phyloP scores from a whole-genome alignment of 176 grass and related monocot genomes.

The Carex cristatella region DNA sequence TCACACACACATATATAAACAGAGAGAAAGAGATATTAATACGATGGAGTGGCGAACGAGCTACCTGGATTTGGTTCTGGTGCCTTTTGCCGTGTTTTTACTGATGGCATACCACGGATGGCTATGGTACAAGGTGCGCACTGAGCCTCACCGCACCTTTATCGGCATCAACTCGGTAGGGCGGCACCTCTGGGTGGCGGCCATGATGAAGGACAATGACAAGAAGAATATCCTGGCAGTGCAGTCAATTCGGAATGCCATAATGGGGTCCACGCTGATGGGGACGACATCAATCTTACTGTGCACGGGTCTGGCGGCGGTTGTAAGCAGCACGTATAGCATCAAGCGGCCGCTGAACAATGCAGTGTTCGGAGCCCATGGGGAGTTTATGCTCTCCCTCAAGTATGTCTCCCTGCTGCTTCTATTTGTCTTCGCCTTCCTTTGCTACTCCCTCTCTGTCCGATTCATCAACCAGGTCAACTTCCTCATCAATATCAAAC shows the following conservation, averaged over 20 bases:
- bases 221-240: slow-evolving; percentile 87
- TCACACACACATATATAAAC: background rate
- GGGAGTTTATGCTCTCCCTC: slow-evolving; percentile 90
- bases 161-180: slow-evolving; percentile 58
- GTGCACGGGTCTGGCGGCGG: slow-evolving; percentile 81
- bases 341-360: slow-evolving; percentile 79
- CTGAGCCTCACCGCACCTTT: slow-evolving; percentile 42
- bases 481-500: slow-evolving; percentile 78
- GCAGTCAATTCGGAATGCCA: slow-evolving; percentile 77
- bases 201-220: slow-evolving; percentile 79
- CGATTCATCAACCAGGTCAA: slow-evolving; percentile 78
- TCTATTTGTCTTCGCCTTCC: slow-evolving; percentile 74
- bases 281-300: slow-evolving; percentile 84
- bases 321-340: slow-evolving; percentile 89
- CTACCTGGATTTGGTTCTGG: slow-evolving; percentile 60
- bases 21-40: background rate
- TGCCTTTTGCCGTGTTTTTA: slow-evolving; percentile 55
- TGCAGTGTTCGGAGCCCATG: slow-evolving; percentile 74
- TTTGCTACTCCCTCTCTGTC: slow-evolving; percentile 83
- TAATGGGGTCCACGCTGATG: slow-evolving; percentile 96
- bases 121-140: slow-evolving; percentile 57
- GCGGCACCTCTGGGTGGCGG: slow-evolving; percentile 52
- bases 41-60: slow-evolving; percentile 71
- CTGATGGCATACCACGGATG: slow-evolving; percentile 75
- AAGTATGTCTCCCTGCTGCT: slow-evolving; percentile 87